A percentile compares a stretch with the other conserved stretches of the same genome.
Conservation (phyloP, 352 stramenopile genomes). For the Salisapilia sapeloensis region DNA sequence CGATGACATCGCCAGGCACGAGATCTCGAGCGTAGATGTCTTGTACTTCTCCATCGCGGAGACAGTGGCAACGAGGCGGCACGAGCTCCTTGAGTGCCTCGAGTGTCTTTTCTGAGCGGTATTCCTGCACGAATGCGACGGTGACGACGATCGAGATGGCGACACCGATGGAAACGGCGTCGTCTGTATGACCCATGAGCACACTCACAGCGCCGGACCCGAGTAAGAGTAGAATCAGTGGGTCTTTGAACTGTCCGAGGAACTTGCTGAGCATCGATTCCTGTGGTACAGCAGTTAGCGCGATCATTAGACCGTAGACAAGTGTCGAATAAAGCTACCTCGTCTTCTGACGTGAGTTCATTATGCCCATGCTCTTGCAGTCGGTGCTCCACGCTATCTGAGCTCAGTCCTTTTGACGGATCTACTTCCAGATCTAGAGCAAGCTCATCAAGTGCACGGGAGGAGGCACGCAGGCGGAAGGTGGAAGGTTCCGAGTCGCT, state of each 20-base stretch:
- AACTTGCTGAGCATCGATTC: slow-evolving; percentile 87
- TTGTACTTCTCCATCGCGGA: slow-evolving; percentile 27
- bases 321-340: slow-evolving; percentile 6
- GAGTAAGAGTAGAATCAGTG: slow-evolving; percentile 93
- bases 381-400: slow-evolving; percentile 30
- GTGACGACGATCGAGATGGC: slow-evolving; percentile 94
- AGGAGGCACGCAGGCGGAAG: slow-evolving; percentile 7
- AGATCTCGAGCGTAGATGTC: slow-evolving; percentile 66
- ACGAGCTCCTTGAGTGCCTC: slow-evolving; percentile 70
- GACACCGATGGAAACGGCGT: slow-evolving; percentile 91
- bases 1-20: slow-evolving; percentile 71
- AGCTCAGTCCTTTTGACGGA: slow-evolving; percentile 31
- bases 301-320: background rate
- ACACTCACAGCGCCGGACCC: slow-evolving; percentile 83
- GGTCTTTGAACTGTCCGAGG: slow-evolving; percentile 91
- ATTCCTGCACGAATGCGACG: slow-evolving; percentile 89
- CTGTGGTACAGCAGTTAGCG: slow-evolving; percentile 1
- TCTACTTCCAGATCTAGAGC: slow-evolving; percentile 50
- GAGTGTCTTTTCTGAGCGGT: slow-evolving; percentile 77
- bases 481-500: no score
- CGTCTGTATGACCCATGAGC: slow-evolving; percentile 86
- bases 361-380: slow-evolving; percentile 58
- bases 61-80: slow-evolving; percentile 43
- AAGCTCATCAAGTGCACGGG: slow-evolving; percentile 31
- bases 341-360: slow-evolving; percentile 47